Evolutionary conservation across 2,329 filamentous ascomycete species (phyloP).

Genomic region (Fusarium sp.): DNA sequence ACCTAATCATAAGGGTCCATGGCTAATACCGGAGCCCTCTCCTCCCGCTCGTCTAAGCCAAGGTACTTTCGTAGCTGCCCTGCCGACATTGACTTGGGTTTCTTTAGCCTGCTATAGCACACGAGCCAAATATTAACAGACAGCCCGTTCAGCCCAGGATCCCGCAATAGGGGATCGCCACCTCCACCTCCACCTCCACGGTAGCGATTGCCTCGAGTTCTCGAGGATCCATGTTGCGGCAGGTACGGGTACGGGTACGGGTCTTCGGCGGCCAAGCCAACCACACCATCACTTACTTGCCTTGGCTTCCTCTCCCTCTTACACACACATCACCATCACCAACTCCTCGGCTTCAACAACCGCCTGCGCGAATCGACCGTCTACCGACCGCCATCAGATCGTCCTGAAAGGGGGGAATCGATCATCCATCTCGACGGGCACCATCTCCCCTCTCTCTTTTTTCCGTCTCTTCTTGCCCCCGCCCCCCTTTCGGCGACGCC

Average conservation of each 20-base stretch:
- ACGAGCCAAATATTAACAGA: slow-evolving; percentile 3
- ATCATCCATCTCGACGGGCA: not conserved
- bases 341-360: slow-evolving; percentile 8
- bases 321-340: slow-evolving; percentile 3
- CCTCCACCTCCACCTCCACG: slow-evolving; percentile 1
- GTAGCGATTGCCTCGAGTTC: not conserved
- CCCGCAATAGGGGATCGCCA: slow-evolving; percentile 16
- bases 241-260: no score
- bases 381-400: slow-evolving; percentile 31
- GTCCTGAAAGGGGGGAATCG: slow-evolving; percentile 30
- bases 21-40: slow-evolving; percentile 12
- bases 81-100: not conserved
- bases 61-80: slow-evolving; percentile 1
- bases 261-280: slow-evolving; percentile 14
- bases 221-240: not conserved
- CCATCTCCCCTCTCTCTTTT: slow-evolving; percentile 4
- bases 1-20: slow-evolving; percentile 37
- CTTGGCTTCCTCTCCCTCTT: not conserved
- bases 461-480: not conserved
- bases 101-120: slow-evolving; percentile 4
- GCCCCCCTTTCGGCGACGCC: slow-evolving; percentile 39
- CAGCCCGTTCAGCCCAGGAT: not conserved
- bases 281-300: slow-evolving; percentile 12
- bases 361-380: not conserved
- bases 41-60: not conserved